Conservation (phyloP, 305 asterid species). For the Fraxinus greggii region DNA sequence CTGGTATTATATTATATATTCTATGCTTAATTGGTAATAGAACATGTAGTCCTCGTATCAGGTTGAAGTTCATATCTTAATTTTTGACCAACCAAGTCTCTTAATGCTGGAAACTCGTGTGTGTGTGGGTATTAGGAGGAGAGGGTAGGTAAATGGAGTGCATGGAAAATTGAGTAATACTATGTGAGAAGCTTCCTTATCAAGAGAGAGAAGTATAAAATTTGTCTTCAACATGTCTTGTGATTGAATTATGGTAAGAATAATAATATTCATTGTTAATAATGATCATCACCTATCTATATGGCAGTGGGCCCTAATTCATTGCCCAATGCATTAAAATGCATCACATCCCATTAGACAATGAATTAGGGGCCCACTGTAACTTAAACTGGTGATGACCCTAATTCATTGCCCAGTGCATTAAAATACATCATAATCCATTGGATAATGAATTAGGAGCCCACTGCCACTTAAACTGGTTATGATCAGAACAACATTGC, state of each 20-base stretch:
- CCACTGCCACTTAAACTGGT: background rate
- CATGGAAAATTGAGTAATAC: background rate
- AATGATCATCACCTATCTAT: too few relatives aligned
- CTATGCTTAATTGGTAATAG: background rate
- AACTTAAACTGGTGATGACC: too few relatives aligned
- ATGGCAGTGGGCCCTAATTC: background rate
- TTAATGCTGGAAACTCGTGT: background rate
- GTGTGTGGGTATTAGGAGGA: background rate
- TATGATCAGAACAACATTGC: background rate
- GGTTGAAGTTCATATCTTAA: background rate
- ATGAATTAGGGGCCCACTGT: background rate
- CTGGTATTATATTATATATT: conserved; percentile 41
- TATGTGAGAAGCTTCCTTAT: background rate
- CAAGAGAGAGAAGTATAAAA: background rate
- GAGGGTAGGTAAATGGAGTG: background rate
- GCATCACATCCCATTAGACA: background rate
- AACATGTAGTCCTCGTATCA: background rate
- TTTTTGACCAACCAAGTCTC: background rate
- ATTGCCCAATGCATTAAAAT: background rate
- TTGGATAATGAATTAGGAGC: background rate
- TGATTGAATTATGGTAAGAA: background rate
- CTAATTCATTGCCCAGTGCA: background rate
- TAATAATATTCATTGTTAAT: too few relatives aligned
- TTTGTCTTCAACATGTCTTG: background rate
- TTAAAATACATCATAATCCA: background rate